Evolutionary conservation across 106 monocot species (phyloP).

Genomic region (Dioscorea zingiberensis): DNA sequence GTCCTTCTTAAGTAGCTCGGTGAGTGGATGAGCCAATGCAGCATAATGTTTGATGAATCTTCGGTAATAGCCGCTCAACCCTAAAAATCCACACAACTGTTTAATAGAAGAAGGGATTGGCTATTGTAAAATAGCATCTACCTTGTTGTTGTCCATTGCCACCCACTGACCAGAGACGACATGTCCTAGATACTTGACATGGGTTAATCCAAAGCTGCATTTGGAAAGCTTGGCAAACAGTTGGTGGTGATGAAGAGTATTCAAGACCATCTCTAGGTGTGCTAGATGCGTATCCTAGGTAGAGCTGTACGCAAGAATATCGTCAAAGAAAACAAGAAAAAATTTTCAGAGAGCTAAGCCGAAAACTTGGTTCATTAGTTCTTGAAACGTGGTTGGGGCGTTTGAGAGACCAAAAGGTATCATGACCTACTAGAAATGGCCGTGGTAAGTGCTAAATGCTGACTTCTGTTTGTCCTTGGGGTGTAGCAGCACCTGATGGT

Average conservation of each 20-base stretch:
- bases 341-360: neutral
- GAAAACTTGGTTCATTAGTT: slow-evolving; percentile 1
- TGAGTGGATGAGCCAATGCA: neutral
- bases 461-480: neutral
- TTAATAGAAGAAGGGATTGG: neutral
- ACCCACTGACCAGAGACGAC: neutral
- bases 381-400: slow-evolving; percentile 3
- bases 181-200: neutral
- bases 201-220: neutral
- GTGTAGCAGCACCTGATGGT: neutral
- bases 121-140: neutral
- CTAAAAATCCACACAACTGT: neutral
- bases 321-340: slow-evolving; percentile 4
- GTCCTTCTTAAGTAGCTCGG: neutral
- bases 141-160: neutral
- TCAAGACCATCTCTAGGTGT: neutral
- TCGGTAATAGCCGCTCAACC: neutral
- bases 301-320: neutral
- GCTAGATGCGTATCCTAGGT: neutral
- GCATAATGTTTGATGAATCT: slow-evolving; percentile 2
- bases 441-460: neutral
- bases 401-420: slow-evolving; percentile 1
- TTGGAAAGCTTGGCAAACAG: neutral
- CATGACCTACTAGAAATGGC: neutral
- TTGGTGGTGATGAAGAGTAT: neutral